These are phyloP conservation scores for Podaxis sp. DNA, from an alignment of 768 basidiomycete species.

Conservation along the genomic window DNA sequence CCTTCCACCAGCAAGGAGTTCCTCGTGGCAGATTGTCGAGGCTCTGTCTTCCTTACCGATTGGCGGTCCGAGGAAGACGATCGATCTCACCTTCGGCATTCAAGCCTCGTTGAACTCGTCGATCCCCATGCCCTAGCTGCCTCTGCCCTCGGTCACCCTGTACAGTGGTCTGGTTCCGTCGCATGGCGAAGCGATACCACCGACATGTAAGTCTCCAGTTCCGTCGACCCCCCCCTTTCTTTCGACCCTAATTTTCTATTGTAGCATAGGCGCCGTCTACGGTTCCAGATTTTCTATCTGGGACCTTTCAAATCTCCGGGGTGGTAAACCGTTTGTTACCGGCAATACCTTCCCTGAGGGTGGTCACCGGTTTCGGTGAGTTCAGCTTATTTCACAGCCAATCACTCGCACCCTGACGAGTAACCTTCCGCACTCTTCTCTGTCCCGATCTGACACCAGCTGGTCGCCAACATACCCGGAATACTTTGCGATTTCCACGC, in stretches of 20 bases:
- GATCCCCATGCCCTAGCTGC: slow-evolving; percentile 67
- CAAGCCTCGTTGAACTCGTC: slow-evolving; percentile 67
- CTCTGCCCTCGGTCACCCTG: slow-evolving; percentile 43
- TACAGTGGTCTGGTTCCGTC: slow-evolving; percentile 55
- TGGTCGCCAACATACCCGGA: slow-evolving; percentile 79
- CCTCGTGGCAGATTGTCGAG: slow-evolving; percentile 72
- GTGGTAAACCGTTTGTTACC: slow-evolving; percentile 68
- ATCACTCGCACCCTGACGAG: slow-evolving; percentile 11
- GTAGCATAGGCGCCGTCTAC: slow-evolving; percentile 74
- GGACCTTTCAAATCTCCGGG: slow-evolving; percentile 71
- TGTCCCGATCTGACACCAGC: slow-evolving; percentile 33
- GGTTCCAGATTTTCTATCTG: slow-evolving; percentile 74
- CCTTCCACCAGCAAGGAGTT: slow-evolving; percentile 76
- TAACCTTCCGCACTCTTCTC: neutral
- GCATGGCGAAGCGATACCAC: slow-evolving; percentile 71
- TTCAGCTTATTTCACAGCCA: slow-evolving; percentile 8
- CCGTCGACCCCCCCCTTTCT: slow-evolving; percentile 8
- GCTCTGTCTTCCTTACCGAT: slow-evolving; percentile 76
- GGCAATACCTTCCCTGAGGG: slow-evolving; percentile 69
- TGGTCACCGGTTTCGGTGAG: slow-evolving; percentile 66
- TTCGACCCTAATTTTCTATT: neutral
- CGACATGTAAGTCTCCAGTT: slow-evolving; percentile 59
- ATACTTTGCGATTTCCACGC: slow-evolving; percentile 75
- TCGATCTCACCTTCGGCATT: slow-evolving; percentile 58
- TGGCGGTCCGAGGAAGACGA: slow-evolving; percentile 66